Percentiles rank a stretch among this genome's conserved stretches.
Evolutionary conservation across 129 eudicot species (phyloP).

Genomic region (Centella asiatica): DNA sequence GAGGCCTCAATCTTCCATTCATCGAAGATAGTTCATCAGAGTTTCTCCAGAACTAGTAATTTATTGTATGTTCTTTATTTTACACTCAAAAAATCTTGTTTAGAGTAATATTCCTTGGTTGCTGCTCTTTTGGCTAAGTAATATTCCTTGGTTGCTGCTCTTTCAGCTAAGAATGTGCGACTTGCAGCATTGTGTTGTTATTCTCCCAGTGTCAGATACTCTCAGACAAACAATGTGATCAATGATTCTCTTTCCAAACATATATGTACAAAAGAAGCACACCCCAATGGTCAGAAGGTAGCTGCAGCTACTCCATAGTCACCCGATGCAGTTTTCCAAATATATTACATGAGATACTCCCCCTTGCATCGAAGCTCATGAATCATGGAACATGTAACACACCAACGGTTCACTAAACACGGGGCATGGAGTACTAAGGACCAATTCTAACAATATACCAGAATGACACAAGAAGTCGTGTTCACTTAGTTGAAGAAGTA

Average conservation of each 20-base stretch:
- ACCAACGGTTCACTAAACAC: background rate
- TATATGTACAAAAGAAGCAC: conserved; percentile 1
- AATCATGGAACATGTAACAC: too few relatives aligned
- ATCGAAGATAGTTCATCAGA: background rate
- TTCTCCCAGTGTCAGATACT: too few relatives aligned
- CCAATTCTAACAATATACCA: background rate
- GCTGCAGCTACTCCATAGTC: background rate
- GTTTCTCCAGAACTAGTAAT: background rate
- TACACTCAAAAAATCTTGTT: background rate
- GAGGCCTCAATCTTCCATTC: background rate
- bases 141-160: too few relatives aligned
- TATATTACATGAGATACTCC: background rate
- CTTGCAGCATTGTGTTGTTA: background rate
- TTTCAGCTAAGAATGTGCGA: background rate
- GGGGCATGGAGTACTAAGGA: background rate
- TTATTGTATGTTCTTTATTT: background rate
- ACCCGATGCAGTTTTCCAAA: background rate
- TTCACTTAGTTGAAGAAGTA: conserved; percentile 85
- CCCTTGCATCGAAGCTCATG: background rate
- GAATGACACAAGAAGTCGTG: background rate
- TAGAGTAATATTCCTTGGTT: background rate
- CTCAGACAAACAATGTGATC: too few relatives aligned
- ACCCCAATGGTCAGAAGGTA: too few relatives aligned
- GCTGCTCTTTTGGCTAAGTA: too few relatives aligned
- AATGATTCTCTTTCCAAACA: too few relatives aligned